phyloP scores from a whole-genome alignment of 805 yeast genomes.

The Ascoidea rubescens region DNA sequence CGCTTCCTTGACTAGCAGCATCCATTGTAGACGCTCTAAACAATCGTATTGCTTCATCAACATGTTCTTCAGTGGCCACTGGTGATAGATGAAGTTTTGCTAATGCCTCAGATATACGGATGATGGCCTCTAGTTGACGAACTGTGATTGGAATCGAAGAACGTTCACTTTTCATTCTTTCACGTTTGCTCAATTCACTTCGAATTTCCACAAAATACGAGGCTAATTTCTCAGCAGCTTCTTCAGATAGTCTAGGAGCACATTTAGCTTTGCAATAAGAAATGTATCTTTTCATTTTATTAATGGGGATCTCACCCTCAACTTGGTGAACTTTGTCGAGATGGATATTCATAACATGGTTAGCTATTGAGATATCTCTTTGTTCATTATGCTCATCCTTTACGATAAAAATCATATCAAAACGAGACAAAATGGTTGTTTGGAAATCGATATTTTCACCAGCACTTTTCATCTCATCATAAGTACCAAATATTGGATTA shows the following conservation, averaged over 20 bases:
- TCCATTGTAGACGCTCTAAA: conserved; percentile 97
- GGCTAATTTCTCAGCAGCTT: conserved; percentile 80
- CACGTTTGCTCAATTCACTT: conserved; percentile 68
- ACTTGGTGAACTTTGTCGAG: conserved; percentile 49
- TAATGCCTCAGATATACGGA: conserved; percentile 87
- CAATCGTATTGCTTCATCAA: conserved; percentile 86
- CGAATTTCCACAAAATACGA: conserved; percentile 89
- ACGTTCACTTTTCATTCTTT: conserved; percentile 69
- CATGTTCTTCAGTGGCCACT: conserved; percentile 77
- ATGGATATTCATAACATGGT: conserved; percentile 90
- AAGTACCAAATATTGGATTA: conserved; percentile 92
- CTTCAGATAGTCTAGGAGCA: conserved; percentile 83
- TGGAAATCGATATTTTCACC: conserved; percentile 98
- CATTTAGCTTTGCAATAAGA: conserved; percentile 81
- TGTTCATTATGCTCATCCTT: conserved; percentile 86
- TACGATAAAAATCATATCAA: conserved; percentile 96
- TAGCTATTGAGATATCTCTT: conserved; percentile 81
- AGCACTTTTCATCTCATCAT: conserved; percentile 90
- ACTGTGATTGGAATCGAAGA: conserved; percentile 95
- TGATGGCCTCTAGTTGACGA: conserved; percentile 94
- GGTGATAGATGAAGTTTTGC: conserved; percentile 81
- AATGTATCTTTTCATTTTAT: conserved; percentile 82
- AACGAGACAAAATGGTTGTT: conserved; percentile 90
- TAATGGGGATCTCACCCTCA: conserved; percentile 76
- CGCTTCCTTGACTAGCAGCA: conserved; percentile 65